Conservation (phyloP, 2,329 filamentous ascomycete genomes). For the Hymenotorrendiella dingleyae region DNA sequence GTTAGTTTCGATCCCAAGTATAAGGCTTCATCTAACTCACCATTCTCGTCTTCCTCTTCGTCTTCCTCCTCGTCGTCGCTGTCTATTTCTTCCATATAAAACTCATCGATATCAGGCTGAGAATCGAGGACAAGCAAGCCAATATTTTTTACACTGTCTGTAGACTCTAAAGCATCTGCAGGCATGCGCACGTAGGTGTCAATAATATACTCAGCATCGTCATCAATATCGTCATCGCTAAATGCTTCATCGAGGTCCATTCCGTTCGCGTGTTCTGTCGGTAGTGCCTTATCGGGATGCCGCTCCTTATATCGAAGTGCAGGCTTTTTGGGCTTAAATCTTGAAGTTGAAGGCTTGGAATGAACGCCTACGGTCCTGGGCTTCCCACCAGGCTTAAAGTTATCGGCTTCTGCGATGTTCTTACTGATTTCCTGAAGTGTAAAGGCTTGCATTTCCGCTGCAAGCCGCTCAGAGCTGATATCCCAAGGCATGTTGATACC, state of each 20-base stretch:
- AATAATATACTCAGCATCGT: slow-evolving; percentile 55
- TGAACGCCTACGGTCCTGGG: slow-evolving; percentile 7
- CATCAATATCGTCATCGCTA: slow-evolving; percentile 37
- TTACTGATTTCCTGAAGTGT: slow-evolving; percentile 50
- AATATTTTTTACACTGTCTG: slow-evolving; percentile 44
- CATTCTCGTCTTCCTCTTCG: slow-evolving; percentile 62
- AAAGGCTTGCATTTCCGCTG: slow-evolving; percentile 52
- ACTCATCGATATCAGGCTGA: slow-evolving; percentile 43
- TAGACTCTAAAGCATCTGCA: slow-evolving; percentile 41
- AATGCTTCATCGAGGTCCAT: slow-evolving; percentile 36
- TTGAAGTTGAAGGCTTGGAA: slow-evolving; percentile 27
- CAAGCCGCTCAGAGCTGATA: slow-evolving; percentile 36
- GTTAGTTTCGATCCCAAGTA: too few species aligned
- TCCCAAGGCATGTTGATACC: slow-evolving; percentile 35
- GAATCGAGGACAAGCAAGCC: slow-evolving; percentile 30
- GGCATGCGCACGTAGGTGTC: slow-evolving; percentile 60
- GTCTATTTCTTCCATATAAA: slow-evolving; percentile 52
- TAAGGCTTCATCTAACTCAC: slow-evolving; percentile 34
- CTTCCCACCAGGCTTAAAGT: neutral
- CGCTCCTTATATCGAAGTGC: slow-evolving; percentile 50
- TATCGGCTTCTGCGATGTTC: slow-evolving; percentile 20
- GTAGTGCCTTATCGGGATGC: slow-evolving; percentile 39
- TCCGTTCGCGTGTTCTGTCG: slow-evolving; percentile 21
- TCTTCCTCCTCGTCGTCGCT: slow-evolving; percentile 58
- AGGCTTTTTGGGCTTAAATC: slow-evolving; percentile 51